Evolutionary conservation across 345 rosid genomes (phyloP).

Genomic region (Eucalyptus sp.): DNA sequence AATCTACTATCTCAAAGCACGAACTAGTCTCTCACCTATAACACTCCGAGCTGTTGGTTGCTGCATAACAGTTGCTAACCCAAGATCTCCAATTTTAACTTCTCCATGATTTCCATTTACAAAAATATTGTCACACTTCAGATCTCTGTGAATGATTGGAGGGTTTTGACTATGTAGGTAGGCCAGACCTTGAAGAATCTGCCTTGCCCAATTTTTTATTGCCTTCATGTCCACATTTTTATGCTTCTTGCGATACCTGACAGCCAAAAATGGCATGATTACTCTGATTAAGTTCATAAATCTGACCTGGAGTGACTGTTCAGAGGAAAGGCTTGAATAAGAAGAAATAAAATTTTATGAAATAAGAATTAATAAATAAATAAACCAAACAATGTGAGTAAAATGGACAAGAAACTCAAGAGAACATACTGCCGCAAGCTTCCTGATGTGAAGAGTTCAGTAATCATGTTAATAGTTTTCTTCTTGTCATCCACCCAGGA

Average conservation of each 20-base stretch:
- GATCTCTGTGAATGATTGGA: conserved; percentile 50
- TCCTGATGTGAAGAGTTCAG: conserved; percentile 80
- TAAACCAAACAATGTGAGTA: background rate
- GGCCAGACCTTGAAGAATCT: conserved; percentile 45
- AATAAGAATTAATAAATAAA: background rate
- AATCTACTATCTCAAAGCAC: background rate
- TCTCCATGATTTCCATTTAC: conserved; percentile 61
- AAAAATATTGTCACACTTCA: conserved; percentile 61
- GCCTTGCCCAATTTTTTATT: conserved; percentile 51
- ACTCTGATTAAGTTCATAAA: background rate
- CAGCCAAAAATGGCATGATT: background rate
- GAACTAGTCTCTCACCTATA: conserved; percentile 18
- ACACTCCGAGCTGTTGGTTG: conserved; percentile 58
- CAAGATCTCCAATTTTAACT: conserved; percentile 66
- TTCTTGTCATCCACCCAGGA: conserved; percentile 78
- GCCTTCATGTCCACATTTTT: conserved; percentile 47
- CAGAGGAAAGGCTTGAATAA: background rate
- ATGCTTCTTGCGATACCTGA: conserved; percentile 47
- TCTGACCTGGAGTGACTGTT: background rate
- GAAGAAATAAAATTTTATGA: background rate
- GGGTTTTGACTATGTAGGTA: conserved; percentile 48
- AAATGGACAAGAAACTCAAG: background rate
- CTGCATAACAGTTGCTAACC: conserved; percentile 58
- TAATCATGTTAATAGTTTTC: conserved; percentile 74
- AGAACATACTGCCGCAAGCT: conserved; percentile 56